phyloP scores from a whole-genome alignment of 371 early-diverging fungal genomes.

The Coemansia sp. region DNA sequence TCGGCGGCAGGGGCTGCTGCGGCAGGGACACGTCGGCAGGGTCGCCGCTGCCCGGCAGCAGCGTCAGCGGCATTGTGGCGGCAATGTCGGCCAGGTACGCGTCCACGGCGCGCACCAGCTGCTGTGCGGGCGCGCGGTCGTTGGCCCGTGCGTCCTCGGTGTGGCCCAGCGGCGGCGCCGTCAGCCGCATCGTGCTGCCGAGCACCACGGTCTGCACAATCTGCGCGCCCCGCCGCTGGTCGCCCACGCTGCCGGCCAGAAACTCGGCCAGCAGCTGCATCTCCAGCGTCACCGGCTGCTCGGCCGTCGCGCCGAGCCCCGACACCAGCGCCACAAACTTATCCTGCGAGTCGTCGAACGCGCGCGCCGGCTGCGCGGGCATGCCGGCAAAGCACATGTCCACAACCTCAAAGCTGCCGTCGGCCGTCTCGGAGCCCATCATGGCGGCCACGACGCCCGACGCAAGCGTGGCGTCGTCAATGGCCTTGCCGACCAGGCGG shows the following conservation, averaged over 20 bases:
- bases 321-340: slow-evolving; percentile 79
- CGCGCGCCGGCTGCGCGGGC: slow-evolving; percentile 56
- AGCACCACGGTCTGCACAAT: slow-evolving; percentile 45
- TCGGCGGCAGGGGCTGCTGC: slow-evolving; percentile 77
- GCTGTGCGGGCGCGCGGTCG: slow-evolving; percentile 24
- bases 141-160: slow-evolving; percentile 37
- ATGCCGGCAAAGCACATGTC: slow-evolving; percentile 78
- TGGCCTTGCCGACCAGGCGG: slow-evolving; percentile 57
- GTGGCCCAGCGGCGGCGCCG: slow-evolving; percentile 38
- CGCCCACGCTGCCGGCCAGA: slow-evolving; percentile 63
- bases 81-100: slow-evolving; percentile 62
- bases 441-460: slow-evolving; percentile 75
- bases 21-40: slow-evolving; percentile 79
- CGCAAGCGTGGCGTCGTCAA: slow-evolving; percentile 55
- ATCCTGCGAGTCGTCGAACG: slow-evolving; percentile 27
- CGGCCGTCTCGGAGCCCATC: slow-evolving; percentile 69
- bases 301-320: slow-evolving; percentile 69
- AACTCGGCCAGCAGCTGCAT: slow-evolving; percentile 75
- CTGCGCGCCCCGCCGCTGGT: slow-evolving; percentile 12
- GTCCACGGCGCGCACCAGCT: slow-evolving; percentile 52
- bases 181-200: slow-evolving; percentile 28
- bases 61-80: slow-evolving; percentile 63
- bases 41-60: slow-evolving; percentile 87
- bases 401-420: slow-evolving; percentile 78
- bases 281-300: slow-evolving; percentile 54